A percentile compares a stretch with the other conserved stretches of the same genome.
Conservation (phyloP, 179 eudicot species). For the Silene vulgaris region DNA sequence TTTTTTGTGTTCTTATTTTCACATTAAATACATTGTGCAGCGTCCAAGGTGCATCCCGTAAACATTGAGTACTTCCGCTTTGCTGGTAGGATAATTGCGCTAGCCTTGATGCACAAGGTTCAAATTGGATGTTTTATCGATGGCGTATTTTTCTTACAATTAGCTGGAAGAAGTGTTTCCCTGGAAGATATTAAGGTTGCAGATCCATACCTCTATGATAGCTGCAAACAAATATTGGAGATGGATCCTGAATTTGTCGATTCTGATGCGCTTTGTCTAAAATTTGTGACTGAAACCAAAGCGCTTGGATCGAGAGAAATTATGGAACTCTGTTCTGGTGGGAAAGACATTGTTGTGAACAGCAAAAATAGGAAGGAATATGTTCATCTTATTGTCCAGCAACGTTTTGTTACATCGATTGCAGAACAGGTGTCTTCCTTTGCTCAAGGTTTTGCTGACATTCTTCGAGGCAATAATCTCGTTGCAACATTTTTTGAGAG, state of each 20-base stretch:
- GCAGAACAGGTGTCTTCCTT: constrained; percentile 56
- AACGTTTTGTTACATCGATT: constrained; percentile 54
- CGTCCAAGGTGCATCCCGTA: constrained; percentile 75
- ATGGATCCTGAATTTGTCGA: constrained; percentile 27
- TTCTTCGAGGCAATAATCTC: constrained; percentile 32
- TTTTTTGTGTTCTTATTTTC: too few relatives aligned
- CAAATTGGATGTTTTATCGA: constrained; percentile 82
- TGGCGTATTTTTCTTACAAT: constrained; percentile 65
- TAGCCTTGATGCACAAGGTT: constrained; percentile 81
- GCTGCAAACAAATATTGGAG: constrained; percentile 84
- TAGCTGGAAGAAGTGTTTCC: constrained; percentile 53
- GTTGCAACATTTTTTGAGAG: constrained; percentile 46
- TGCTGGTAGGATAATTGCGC: constrained; percentile 75
- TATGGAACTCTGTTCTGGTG: constrained; percentile 62
- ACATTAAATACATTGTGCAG: constrained; percentile 41
- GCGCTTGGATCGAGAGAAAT: constrained; percentile 61
- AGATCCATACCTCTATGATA: constrained; percentile 71
- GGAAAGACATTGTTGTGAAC: too few relatives aligned
- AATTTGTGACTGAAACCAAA: constrained; percentile 71
- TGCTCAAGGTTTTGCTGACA: constrained; percentile 70
- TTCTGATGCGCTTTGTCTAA: constrained; percentile 72
- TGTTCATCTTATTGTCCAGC: too few relatives aligned
- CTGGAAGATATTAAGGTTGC: constrained; percentile 77
- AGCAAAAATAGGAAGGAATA: too few relatives aligned
- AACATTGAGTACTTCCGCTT: constrained; percentile 72